phyloP scores from a whole-genome alignment of 2,329 filamentous ascomycete genomes.

The Trichoderma sp. region DNA sequence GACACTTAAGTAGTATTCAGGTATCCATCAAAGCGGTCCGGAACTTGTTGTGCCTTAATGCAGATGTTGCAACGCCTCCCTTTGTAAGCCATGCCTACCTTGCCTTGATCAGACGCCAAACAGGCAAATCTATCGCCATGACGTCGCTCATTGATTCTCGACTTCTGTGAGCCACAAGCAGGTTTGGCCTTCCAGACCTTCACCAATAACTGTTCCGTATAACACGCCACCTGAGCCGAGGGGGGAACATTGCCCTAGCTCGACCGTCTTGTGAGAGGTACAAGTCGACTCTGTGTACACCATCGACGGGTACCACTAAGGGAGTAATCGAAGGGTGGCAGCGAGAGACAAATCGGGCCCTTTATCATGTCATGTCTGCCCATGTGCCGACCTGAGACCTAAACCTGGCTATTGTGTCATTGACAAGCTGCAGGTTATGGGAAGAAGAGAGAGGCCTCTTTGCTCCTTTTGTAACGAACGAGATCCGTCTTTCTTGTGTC shows the following conservation, averaged over 20 bases:
- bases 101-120: too few species aligned
- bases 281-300: neutral
- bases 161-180: too few species aligned
- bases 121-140: too few species aligned
- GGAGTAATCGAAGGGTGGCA: conserved; percentile 2
- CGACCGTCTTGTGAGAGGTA: neutral
- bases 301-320: neutral
- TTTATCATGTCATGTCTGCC: neutral
- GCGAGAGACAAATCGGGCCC: conserved; percentile 1
- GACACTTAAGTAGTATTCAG: too few species aligned
- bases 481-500: conserved; percentile 8
- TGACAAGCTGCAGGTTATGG: neutral
- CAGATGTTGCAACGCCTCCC: too few species aligned
- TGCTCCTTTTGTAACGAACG: neutral
- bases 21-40: too few species aligned
- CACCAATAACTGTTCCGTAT: too few species aligned
- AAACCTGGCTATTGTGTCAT: neutral
- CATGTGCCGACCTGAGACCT: conserved; percentile 15
- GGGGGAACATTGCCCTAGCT: neutral
- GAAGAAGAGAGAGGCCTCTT: neutral
- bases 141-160: too few species aligned
- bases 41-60: too few species aligned
- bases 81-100: too few species aligned
- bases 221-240: too few species aligned
- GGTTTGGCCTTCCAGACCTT: too few species aligned